phyloP scores from a whole-genome alignment of 2,329 filamentous ascomycete genomes.

The Fusarium sp. region DNA sequence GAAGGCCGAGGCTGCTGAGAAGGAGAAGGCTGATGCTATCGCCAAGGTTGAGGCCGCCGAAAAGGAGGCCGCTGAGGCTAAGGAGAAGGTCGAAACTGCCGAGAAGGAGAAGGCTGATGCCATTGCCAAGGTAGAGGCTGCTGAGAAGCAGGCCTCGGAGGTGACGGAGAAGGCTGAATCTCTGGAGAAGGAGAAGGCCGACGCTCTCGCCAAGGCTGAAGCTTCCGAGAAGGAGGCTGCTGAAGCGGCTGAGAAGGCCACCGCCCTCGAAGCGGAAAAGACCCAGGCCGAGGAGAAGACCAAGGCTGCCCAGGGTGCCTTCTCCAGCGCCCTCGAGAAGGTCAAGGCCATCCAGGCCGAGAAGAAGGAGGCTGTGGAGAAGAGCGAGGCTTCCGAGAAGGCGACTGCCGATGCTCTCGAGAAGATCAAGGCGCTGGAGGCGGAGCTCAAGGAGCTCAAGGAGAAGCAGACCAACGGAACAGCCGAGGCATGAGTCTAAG shows the following conservation, averaged over 20 bases:
- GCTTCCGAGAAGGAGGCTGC: conserved; percentile 18
- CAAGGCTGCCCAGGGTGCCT: conserved; percentile 26
- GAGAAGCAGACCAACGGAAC: conserved; percentile 30
- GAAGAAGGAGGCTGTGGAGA: conserved; percentile 10
- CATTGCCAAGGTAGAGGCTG: conserved; percentile 18
- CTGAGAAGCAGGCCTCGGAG: conserved; percentile 12
- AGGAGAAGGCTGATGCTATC: background rate
- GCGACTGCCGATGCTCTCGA: conserved; percentile 21
- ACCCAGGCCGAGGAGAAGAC: conserved; percentile 26
- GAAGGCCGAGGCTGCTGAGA: background rate
- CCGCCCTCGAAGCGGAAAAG: conserved; percentile 20
- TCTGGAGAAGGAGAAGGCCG: conserved; percentile 30
- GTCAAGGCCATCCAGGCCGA: conserved; percentile 8
- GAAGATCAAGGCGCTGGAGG: conserved; percentile 5
- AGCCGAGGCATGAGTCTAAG: conserved; percentile 27
- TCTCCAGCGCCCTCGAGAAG: conserved; percentile 19
- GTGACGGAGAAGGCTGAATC: conserved; percentile 15
- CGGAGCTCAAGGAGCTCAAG: conserved; percentile 29
- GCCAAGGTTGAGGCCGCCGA: background rate
- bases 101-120: conserved; percentile 29
- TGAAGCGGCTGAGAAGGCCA: conserved; percentile 29
- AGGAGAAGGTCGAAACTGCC: conserved; percentile 3
- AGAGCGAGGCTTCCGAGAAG: conserved; percentile 16
- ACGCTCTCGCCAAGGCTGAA: conserved; percentile 15
- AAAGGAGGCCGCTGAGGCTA: conserved; percentile 14